phyloP scores from a whole-genome alignment of 192 early-diverging fungal species.

The Nowakowskiella sp. region DNA sequence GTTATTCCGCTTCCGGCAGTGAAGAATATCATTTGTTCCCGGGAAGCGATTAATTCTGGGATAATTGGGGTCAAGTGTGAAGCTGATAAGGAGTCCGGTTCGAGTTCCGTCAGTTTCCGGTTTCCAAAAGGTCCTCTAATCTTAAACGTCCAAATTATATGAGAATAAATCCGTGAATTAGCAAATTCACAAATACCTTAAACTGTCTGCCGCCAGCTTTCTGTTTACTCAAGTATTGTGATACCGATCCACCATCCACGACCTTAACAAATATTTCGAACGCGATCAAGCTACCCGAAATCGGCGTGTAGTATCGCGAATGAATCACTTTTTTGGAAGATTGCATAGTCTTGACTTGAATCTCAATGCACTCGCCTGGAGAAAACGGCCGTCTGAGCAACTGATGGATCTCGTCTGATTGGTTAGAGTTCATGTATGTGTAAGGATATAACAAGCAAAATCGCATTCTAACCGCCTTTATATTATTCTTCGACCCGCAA shows the following conservation, averaged over 20 bases:
- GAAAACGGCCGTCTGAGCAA: too few relatives aligned
- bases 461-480: background rate
- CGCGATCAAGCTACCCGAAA: constrained; percentile 9
- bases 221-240: constrained; percentile 11
- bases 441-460: constrained; percentile 21
- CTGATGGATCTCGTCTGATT: too few relatives aligned
- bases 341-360: constrained; percentile 11
- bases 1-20: constrained; percentile 32
- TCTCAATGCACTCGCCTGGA: constrained; percentile 25
- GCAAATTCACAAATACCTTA: too few relatives aligned
- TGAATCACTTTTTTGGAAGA: too few relatives aligned
- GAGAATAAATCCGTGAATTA: too few relatives aligned
- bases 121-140: constrained; percentile 19
- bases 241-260: constrained; percentile 8
- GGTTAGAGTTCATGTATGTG: background rate
- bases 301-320: constrained; percentile 17
- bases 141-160: too few relatives aligned
- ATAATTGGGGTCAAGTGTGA: background rate
- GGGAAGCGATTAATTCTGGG: too few relatives aligned
- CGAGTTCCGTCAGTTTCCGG: background rate
- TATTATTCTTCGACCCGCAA: background rate
- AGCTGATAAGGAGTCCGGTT: too few relatives aligned
- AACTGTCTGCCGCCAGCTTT: constrained; percentile 20
- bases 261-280: constrained; percentile 18
- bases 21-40: constrained; percentile 23